Base-by-base conservation (phyloP, 805 yeast genomes). In the Starmera quercuum region DNA sequence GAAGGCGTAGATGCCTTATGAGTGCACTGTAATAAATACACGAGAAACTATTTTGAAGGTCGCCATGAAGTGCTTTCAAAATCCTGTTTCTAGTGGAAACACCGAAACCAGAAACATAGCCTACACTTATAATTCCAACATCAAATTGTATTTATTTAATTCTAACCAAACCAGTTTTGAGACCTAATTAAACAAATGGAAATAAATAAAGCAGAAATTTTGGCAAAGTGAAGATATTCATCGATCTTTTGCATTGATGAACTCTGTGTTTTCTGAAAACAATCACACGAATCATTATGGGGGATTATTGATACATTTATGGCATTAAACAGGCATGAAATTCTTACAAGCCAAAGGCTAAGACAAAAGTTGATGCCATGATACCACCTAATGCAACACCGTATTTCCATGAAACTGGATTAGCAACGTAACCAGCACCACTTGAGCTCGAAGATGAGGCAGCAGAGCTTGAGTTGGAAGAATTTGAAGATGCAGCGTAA, bases 381-480 rank as follows among this genome's bases (percentile, higher is more conserved):
- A 58, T 49, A 31, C 61, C 63, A 47, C 62, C 63, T 39, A 62
- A 42, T 24, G 59, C 60, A 21, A 53, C 49, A 50, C 64, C 66
- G 39, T 57, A 51, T 42, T 63, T 56, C 71, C 71, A 56, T 33
- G 61, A 51, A 34, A 57, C 33, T 41, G 61, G 63, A 29, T 28
- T 29, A 41, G 59, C 58, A 33, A 60, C 53, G 34, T 49, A 38
- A 30, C 59, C 50, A 36, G 58, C 60, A 18, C 50, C 38, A 34
- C 41, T 35, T 29, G 27, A 29, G 21, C 47, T 34, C 30, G 44
- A 27, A 36, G 40, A 29, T 21, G 37, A 9, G 32, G 53, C 30
- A 18, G 39, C 36, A 31, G 43, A 35, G 16, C 41, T 26, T n/a
- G 39, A n/a, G 26, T 36, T 38, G 36, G 42, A 34, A 13, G 40